A percentile compares a stretch with the other conserved stretches of the same genome.
Conservation (phyloP, 768 basidiomycete species). For the Suillus sp. region DNA sequence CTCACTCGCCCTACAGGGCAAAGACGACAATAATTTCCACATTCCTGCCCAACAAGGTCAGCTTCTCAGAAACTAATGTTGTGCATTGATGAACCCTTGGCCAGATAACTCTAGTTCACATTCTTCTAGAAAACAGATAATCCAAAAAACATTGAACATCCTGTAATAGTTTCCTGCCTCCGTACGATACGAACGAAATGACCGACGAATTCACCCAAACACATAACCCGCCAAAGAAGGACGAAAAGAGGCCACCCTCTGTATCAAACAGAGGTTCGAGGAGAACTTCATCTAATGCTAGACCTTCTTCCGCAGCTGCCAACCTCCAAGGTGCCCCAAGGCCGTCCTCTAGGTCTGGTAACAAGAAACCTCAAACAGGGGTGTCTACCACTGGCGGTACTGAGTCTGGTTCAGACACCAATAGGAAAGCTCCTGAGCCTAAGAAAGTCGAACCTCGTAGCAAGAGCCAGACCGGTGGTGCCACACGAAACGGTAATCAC, state of each 20-base stretch:
- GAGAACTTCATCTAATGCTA: constrained; percentile 52
- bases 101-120: constrained; percentile 23
- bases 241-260: constrained; percentile 57
- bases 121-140: constrained; percentile 48
- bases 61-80: constrained; percentile 15
- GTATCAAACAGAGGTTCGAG: constrained; percentile 56
- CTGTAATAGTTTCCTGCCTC: constrained; percentile 35
- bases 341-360: constrained; percentile 67
- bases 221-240: constrained; percentile 64
- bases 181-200: constrained; percentile 81
- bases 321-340: constrained; percentile 49
- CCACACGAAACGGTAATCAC: constrained; percentile 48
- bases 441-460: constrained; percentile 58
- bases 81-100: background rate
- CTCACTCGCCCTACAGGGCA: constrained; percentile 93
- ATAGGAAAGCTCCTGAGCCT: constrained; percentile 57
- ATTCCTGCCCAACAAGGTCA: constrained; percentile 50
- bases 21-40: constrained; percentile 57
- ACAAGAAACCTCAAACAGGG: constrained; percentile 50
- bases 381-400: constrained; percentile 39
- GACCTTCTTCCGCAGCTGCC: constrained; percentile 44
- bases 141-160: constrained; percentile 47
- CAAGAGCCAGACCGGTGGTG: constrained; percentile 52
- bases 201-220: constrained; percentile 71
- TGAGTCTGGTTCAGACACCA: constrained; percentile 78